Evolutionary conservation across 2,329 filamentous ascomycete species (phyloP).

Genomic region (Xylariaceae sp.): DNA sequence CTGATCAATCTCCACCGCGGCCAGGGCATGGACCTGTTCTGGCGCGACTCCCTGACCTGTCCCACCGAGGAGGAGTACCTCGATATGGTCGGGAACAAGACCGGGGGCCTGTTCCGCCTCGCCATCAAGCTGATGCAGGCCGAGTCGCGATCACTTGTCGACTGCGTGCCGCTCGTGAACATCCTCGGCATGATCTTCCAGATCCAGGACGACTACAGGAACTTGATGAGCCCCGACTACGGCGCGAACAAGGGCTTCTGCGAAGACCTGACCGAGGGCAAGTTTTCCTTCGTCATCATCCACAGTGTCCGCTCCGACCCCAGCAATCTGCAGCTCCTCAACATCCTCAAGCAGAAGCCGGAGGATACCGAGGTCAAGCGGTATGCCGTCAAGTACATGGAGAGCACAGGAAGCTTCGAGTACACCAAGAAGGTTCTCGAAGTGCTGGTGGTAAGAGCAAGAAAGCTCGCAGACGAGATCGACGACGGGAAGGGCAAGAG

Average conservation of each 20-base stretch:
- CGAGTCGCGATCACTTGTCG: slow-evolving; percentile 48
- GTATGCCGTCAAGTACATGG: slow-evolving; percentile 89
- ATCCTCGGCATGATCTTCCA: slow-evolving; percentile 81
- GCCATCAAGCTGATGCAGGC: slow-evolving; percentile 86
- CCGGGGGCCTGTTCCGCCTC: slow-evolving; percentile 75
- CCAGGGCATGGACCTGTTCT: slow-evolving; percentile 87
- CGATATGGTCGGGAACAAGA: slow-evolving; percentile 93
- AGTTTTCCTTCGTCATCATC: slow-evolving; percentile 94
- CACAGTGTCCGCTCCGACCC: slow-evolving; percentile 79
- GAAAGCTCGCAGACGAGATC: slow-evolving; percentile 54
- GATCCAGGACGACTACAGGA: slow-evolving; percentile 90
- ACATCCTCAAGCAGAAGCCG: slow-evolving; percentile 87
- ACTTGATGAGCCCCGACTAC: slow-evolving; percentile 69
- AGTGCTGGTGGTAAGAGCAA: slow-evolving; percentile 57
- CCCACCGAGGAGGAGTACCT: slow-evolving; percentile 83
- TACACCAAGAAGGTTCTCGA: slow-evolving; percentile 67
- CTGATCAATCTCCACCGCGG: slow-evolving; percentile 77
- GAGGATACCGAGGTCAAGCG: slow-evolving; percentile 79
- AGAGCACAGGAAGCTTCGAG: slow-evolving; percentile 78
- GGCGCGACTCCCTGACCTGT: slow-evolving; percentile 77
- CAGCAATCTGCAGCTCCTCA: slow-evolving; percentile 71
- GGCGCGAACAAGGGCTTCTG: slow-evolving; percentile 85
- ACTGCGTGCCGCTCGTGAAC: slow-evolving; percentile 80
- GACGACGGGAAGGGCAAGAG: slow-evolving; percentile 53
- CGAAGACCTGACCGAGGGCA: slow-evolving; percentile 93